phyloP scores from a whole-genome alignment of 2,329 filamentous ascomycete species.

The Penicillium sp. region DNA sequence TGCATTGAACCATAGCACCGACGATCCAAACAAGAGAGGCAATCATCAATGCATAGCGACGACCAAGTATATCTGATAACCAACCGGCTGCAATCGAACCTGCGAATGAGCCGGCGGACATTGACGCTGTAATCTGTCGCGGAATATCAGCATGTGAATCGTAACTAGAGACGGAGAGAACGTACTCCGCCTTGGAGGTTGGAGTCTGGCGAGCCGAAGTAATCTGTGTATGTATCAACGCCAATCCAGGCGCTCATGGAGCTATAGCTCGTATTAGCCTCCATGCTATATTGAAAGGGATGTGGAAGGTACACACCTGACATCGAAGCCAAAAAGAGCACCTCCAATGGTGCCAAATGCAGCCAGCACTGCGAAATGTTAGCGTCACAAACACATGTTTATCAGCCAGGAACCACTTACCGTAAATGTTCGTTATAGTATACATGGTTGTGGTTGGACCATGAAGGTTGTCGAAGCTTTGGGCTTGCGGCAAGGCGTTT shows the following conservation, averaged over 20 bases:
- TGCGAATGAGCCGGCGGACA: slow-evolving; percentile 25
- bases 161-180: neutral
- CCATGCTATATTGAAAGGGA: slow-evolving; percentile 32
- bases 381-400: neutral
- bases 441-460: slow-evolving; percentile 20
- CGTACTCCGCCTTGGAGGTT: slow-evolving; percentile 38
- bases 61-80: slow-evolving; percentile 26
- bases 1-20: slow-evolving; percentile 29
- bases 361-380: slow-evolving; percentile 44
- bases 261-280: slow-evolving; percentile 14
- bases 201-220: slow-evolving; percentile 50
- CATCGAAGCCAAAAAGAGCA: slow-evolving; percentile 59
- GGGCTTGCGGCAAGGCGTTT: slow-evolving; percentile 9
- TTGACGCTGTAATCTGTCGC: slow-evolving; percentile 64
- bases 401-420: slow-evolving; percentile 7
- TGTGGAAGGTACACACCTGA: slow-evolving; percentile 50
- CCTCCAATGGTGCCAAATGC: slow-evolving; percentile 57
- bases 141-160: neutral
- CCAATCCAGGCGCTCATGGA: slow-evolving; percentile 49
- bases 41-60: slow-evolving; percentile 23
- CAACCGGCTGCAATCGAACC: slow-evolving; percentile 23
- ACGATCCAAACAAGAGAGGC: slow-evolving; percentile 28
- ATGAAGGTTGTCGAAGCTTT: neutral
- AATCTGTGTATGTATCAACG: slow-evolving; percentile 53
- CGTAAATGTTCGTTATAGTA: slow-evolving; percentile 51